A percentile compares a stretch with the other conserved stretches of the same genome.
These are phyloP conservation scores for Leccinellum rugosiceps DNA, from an alignment of 768 basidiomycete genomes.

Conservation along the genomic window DNA sequence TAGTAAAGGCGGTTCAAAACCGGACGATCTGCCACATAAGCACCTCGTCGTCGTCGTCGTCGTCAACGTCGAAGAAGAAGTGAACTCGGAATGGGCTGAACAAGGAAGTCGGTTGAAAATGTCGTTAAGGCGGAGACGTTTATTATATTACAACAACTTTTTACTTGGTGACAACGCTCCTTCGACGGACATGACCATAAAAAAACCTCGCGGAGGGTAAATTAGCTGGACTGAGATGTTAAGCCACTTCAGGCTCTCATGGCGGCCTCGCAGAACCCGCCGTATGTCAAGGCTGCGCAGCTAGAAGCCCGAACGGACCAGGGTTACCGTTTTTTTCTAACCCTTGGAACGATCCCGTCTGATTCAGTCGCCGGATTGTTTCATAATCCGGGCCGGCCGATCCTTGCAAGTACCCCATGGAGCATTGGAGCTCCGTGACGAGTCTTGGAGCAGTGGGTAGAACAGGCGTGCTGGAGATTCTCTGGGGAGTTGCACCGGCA, in stretches of 20 bases:
- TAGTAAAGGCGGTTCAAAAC: constrained; percentile 16
- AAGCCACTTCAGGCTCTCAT: constrained; percentile 1
- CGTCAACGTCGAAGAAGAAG: constrained; percentile 4
- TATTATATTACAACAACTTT: not conserved
- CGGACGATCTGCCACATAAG: constrained; percentile 5
- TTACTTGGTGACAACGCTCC: not conserved
- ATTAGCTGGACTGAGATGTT: constrained; percentile 10
- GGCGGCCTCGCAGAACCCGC: not conserved
- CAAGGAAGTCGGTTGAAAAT: constrained; percentile 16
- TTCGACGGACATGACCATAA: not conserved
- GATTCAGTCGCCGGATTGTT: constrained; percentile 2
- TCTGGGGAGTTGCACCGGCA: not conserved
- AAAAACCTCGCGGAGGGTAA: not conserved
- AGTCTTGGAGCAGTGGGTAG: not conserved
- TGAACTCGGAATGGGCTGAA: not conserved
- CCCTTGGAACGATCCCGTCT: not conserved
- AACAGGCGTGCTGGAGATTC: constrained; percentile 8
- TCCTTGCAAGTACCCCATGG: not conserved
- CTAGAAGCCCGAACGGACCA: constrained; percentile 1
- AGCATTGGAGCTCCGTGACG: not conserved
- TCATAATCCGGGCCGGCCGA: not conserved
- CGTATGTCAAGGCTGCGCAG: constrained; percentile 13
- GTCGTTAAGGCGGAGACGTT: constrained; percentile 25
- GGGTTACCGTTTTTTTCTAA: not conserved
- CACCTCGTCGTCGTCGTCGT: not conserved